A percentile compares a stretch with the other conserved stretches of the same genome.
phyloP scores from a whole-genome alignment of 768 basidiomycete genomes.

The Lentinula raphanica region DNA sequence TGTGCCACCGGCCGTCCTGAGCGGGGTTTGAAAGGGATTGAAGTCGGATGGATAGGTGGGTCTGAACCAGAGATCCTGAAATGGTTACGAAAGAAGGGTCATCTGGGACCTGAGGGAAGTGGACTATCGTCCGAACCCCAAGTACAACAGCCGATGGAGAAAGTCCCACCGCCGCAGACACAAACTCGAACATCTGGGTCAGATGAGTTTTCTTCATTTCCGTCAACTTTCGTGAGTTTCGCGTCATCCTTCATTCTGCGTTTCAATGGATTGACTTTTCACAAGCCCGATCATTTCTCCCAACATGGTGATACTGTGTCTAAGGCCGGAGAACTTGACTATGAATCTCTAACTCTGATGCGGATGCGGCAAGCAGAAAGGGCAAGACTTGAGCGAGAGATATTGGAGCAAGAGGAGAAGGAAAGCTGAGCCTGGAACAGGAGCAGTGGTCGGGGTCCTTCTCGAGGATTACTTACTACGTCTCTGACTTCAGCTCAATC shows the following conservation, averaged over 20 bases:
- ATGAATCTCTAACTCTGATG: slow-evolving; percentile 75
- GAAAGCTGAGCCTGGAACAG: slow-evolving; percentile 18
- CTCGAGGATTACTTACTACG: background rate
- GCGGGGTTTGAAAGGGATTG: slow-evolving; percentile 53
- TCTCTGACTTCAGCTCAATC: background rate
- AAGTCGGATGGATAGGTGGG: slow-evolving; percentile 69
- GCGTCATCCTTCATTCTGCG: background rate
- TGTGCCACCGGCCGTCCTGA: slow-evolving; percentile 51
- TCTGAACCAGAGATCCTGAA: slow-evolving; percentile 67
- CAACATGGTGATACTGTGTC: slow-evolving; percentile 18
- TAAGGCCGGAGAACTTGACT: slow-evolving; percentile 50
- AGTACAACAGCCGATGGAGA: slow-evolving; percentile 8
- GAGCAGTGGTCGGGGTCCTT: background rate
- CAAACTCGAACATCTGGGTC: slow-evolving; percentile 21
- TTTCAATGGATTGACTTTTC: slow-evolving; percentile 7
- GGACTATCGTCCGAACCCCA: slow-evolving; percentile 6
- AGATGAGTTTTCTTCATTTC: slow-evolving; percentile 58
- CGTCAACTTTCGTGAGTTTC: slow-evolving; percentile 46
- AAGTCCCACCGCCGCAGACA: slow-evolving; percentile 25
- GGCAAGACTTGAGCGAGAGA: slow-evolving; percentile 71
- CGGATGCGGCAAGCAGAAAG: slow-evolving; percentile 79
- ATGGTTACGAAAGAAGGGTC: slow-evolving; percentile 71
- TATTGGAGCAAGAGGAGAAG: slow-evolving; percentile 60
- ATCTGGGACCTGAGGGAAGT: slow-evolving; percentile 34
- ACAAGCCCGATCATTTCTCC: slow-evolving; percentile 25